Evolutionary conservation across 495 filamentous ascomycete species (phyloP).

Genomic region (Trichoderma gamsii): DNA sequence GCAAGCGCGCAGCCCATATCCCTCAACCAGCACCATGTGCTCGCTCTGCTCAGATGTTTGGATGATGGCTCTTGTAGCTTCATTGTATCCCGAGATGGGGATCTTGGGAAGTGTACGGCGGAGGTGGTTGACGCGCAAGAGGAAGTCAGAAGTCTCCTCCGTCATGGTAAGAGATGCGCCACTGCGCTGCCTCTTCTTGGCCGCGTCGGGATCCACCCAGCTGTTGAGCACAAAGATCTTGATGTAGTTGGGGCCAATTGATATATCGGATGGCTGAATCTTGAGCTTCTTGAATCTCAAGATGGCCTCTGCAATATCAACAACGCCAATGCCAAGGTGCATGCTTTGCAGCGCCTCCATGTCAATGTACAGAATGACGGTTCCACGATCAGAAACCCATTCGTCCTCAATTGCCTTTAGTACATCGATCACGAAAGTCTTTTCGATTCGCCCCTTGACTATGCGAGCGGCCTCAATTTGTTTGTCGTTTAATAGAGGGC

Average conservation of each 20-base stretch:
- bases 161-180: constrained; percentile 11
- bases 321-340: constrained; percentile 64
- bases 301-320: constrained; percentile 68
- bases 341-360: constrained; percentile 66
- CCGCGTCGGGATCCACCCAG: constrained; percentile 33
- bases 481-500: constrained; percentile 64
- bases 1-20: constrained; percentile 81
- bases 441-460: constrained; percentile 88
- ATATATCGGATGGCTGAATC: constrained; percentile 35
- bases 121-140: constrained; percentile 73
- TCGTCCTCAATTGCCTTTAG: constrained; percentile 73
- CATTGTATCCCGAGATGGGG: constrained; percentile 78
- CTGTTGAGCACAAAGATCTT: constrained; percentile 52
- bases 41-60: constrained; percentile 52
- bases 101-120: constrained; percentile 75
- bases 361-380: constrained; percentile 71
- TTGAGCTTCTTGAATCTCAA: constrained; percentile 67
- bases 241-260: constrained; percentile 37
- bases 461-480: constrained; percentile 70
- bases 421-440: constrained; percentile 69
- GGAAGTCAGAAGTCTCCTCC: constrained; percentile 59
- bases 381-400: constrained; percentile 69
- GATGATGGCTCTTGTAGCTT: constrained; percentile 82
- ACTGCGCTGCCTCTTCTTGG: constrained; percentile 22
- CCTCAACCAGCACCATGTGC: constrained; percentile 80